Evolutionary conservation across 805 yeast species (phyloP).

Genomic region (Candida saitoana): DNA sequence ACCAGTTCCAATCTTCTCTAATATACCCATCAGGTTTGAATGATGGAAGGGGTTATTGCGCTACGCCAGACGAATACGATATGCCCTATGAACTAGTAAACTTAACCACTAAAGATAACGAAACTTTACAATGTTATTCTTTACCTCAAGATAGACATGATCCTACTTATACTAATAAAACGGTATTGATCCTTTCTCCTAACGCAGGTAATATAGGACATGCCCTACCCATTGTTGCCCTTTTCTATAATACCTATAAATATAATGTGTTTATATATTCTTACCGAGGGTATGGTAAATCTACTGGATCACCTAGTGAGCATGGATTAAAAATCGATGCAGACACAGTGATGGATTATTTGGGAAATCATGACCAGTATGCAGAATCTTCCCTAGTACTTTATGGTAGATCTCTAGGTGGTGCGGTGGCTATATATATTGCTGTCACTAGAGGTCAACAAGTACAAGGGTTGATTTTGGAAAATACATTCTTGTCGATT

Average conservation of each 20-base stretch:
- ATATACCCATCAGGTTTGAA: constrained; percentile 85
- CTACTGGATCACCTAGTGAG: constrained; percentile 75
- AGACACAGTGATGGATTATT: constrained; percentile 58
- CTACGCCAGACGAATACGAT: constrained; percentile 68
- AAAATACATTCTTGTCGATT: constrained; percentile 80
- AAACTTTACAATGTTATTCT: constrained; percentile 59
- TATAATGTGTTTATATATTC: constrained; percentile 82
- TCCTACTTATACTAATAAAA: constrained; percentile 48
- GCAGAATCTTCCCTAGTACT: constrained; percentile 53
- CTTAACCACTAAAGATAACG: constrained; percentile 67
- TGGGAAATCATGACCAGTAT: constrained; percentile 52
- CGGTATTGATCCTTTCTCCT: constrained; percentile 78
- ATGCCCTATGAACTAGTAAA: constrained; percentile 58
- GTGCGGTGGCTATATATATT: constrained; percentile 86
- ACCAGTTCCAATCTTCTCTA: constrained; percentile 57
- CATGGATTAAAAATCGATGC: constrained; percentile 80
- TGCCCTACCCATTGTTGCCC: constrained; percentile 71
- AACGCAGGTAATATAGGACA: constrained; percentile 97
- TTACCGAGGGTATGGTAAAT: constrained; percentile 86
- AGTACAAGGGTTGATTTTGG: constrained; percentile 67
- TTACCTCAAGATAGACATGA: constrained; percentile 46
- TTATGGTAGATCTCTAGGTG: constrained; percentile 91
- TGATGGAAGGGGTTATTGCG: constrained; percentile 67
- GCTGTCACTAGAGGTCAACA: constrained; percentile 53
- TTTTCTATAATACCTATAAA: constrained; percentile 58